Percentiles rank a stretch among this genome's conserved stretches.
Conservation (phyloP, 768 basidiomycete genomes). For the Pholiota conissans region DNA sequence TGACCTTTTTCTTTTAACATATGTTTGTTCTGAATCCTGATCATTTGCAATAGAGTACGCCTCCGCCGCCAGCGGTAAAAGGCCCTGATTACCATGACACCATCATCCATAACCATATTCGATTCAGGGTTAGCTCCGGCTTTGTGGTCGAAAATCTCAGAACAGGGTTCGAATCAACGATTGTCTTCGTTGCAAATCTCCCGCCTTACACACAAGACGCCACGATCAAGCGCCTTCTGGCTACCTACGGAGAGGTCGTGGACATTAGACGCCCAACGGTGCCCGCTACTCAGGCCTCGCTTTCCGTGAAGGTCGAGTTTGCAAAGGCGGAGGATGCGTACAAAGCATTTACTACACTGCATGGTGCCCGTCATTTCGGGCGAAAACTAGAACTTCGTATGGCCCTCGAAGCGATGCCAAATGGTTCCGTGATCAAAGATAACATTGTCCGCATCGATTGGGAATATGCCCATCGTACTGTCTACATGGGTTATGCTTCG, state of each 20-base stretch:
- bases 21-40: neutral
- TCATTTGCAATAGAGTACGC: neutral
- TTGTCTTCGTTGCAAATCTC: conserved; percentile 56
- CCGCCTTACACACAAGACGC: conserved; percentile 32
- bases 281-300: conserved; percentile 11
- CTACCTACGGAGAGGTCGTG: conserved; percentile 46
- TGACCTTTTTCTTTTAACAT: neutral
- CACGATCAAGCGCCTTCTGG: conserved; percentile 38
- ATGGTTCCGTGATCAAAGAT: conserved; percentile 46
- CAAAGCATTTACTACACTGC: conserved; percentile 49
- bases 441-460: conserved; percentile 58
- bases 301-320: conserved; percentile 47
- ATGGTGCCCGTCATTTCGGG: conserved; percentile 43
- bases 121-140: conserved; percentile 57
- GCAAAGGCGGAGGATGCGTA: conserved; percentile 47
- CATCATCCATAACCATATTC: conserved; percentile 53
- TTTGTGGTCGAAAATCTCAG: conserved; percentile 55
- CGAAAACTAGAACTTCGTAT: conserved; percentile 44
- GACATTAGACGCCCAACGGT: conserved; percentile 31
- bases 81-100: neutral
- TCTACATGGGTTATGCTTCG: conserved; percentile 63
- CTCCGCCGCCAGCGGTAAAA: neutral
- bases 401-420: conserved; percentile 35
- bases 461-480: conserved; percentile 55
- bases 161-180: conserved; percentile 72